Percentiles rank a stretch among this genome's conserved stretches.
Evolutionary conservation across 2,329 filamentous ascomycete genomes (phyloP).

Genomic region (Orbilia blumenaviensis): DNA sequence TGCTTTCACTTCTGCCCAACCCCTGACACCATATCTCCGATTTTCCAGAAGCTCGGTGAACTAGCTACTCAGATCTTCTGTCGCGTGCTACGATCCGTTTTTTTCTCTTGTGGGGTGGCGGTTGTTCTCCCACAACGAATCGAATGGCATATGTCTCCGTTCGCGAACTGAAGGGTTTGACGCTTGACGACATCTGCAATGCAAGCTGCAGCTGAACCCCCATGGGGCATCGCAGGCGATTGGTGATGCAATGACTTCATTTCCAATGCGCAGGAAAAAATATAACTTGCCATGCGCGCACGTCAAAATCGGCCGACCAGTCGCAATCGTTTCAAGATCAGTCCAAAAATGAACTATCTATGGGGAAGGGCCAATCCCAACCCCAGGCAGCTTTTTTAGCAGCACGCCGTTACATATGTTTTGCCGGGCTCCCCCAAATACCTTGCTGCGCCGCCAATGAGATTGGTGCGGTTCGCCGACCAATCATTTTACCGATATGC

Average conservation of each 20-base stretch:
- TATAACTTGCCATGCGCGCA: background rate
- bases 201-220: slow-evolving; percentile 3
- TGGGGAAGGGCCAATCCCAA: slow-evolving; percentile 1
- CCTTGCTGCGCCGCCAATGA: slow-evolving; percentile 2
- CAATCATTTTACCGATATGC: slow-evolving; percentile 19
- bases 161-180: slow-evolving; percentile 12
- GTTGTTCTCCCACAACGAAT: background rate
- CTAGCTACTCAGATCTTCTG: background rate
- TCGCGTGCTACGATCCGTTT: slow-evolving; percentile 20
- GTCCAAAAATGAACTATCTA: slow-evolving; percentile 12
- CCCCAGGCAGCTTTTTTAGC: background rate
- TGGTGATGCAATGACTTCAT: slow-evolving; percentile 26
- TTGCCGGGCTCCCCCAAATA: background rate
- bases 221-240: slow-evolving; percentile 9
- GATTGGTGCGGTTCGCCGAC: slow-evolving; percentile 20
- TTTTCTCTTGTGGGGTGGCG: no score
- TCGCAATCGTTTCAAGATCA: slow-evolving; percentile 32
- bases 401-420: slow-evolving; percentile 6
- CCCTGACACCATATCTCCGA: background rate
- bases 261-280: background rate
- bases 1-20: background rate
- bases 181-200: slow-evolving; percentile 6
- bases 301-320: slow-evolving; percentile 30
- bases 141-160: background rate
- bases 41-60: background rate